A percentile compares a stretch with the other conserved stretches of the same genome.
phyloP scores from a whole-genome alignment of 495 filamentous ascomycete genomes.

The Niebla homalea region DNA sequence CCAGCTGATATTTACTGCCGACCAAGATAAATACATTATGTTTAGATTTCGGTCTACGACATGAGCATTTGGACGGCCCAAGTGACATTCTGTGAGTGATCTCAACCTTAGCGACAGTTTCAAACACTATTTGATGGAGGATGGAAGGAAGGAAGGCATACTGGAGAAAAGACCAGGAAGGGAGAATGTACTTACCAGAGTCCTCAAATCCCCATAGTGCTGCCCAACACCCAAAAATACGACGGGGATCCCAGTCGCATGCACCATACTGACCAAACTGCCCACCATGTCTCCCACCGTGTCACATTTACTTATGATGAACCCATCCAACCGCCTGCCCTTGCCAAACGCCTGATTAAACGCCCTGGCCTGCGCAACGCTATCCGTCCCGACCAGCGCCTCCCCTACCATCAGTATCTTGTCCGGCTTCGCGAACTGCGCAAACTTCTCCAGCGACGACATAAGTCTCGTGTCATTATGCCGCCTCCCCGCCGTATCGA shows the following conservation, averaged over 20 bases:
- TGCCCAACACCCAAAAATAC: slow-evolving; percentile 90
- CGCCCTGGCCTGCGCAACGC: slow-evolving; percentile 85
- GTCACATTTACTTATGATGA: slow-evolving; percentile 97
- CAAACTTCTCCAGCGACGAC: slow-evolving; percentile 92
- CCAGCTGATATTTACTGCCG: too few relatives aligned
- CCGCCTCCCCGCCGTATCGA: slow-evolving; percentile 87
- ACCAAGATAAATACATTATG: too few relatives aligned
- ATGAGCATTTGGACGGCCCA: slow-evolving; percentile 12
- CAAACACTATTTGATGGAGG: not conserved
- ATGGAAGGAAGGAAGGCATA: not conserved
- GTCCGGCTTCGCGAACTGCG: slow-evolving; percentile 85
- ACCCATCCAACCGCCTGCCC: slow-evolving; percentile 72
- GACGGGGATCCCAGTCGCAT: slow-evolving; percentile 90
- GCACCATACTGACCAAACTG: slow-evolving; percentile 91
- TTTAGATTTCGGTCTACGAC: not conserved
- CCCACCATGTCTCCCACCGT: slow-evolving; percentile 98
- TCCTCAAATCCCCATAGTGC: slow-evolving; percentile 91
- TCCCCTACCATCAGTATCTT: slow-evolving; percentile 99
- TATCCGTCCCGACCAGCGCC: slow-evolving; percentile 88
- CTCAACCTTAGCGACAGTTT: not conserved
- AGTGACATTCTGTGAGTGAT: not conserved
- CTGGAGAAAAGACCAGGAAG: not conserved
- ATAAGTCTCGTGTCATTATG: slow-evolving; percentile 94
- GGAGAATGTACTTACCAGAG: slow-evolving; percentile 47
- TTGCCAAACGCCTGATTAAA: slow-evolving; percentile 88